Base-by-base conservation (phyloP, 805 yeast genomes). In the Metschnikowia lunata region DNA sequence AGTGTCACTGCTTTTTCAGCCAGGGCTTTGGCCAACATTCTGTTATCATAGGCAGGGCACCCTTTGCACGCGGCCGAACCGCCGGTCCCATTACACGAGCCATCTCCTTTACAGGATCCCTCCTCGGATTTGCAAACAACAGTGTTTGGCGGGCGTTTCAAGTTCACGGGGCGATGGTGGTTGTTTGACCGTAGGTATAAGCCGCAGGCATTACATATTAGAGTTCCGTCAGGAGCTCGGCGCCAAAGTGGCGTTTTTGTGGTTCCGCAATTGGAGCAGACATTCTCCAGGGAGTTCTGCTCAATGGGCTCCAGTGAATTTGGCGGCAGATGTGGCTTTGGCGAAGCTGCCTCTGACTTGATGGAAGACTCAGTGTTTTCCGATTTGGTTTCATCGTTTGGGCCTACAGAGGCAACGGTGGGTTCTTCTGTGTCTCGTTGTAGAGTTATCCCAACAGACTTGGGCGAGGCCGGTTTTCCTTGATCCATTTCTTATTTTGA, bases 11-110 rank as follows among this genome's bases (percentile, higher is more conserved):
- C 34, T n/a, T 39, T 43, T 34, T 43, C 46, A 35, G 15, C 36
- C 11, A 48, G 28, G 29, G 37, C 37, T 42, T 42, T 41, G 34
- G 55, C 58, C 26, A 75, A 55, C 23, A 79, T 72, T 48, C 95
- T 72, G 62, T 86, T 88, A 60, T 87, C 86, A 59, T 62, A 85
- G 5, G 93, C 87, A 1, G 95, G 93, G 58, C 96, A 87, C 2
- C 90, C 89, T 50, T 78, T 72, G 62, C 96, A 87, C 4, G 88
- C 88, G 6, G 74, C 73, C 2, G 88, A 64, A 1, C 96, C 96
- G 6, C 96, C 96, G 3, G 90, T 86, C 3, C 96, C 96, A 56
- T 87, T 86, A 62, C 96, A 87, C 47, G 80, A 74, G 6, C 95
- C 89, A 51, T 81, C 83, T 2, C 90, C 90, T 30, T 80, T 76